A percentile compares a stretch with the other conserved stretches of the same genome.
These are phyloP conservation scores for Apiospora rasikravindrae DNA, from an alignment of 2,329 filamentous ascomycete genomes.

Conservation along the genomic window DNA sequence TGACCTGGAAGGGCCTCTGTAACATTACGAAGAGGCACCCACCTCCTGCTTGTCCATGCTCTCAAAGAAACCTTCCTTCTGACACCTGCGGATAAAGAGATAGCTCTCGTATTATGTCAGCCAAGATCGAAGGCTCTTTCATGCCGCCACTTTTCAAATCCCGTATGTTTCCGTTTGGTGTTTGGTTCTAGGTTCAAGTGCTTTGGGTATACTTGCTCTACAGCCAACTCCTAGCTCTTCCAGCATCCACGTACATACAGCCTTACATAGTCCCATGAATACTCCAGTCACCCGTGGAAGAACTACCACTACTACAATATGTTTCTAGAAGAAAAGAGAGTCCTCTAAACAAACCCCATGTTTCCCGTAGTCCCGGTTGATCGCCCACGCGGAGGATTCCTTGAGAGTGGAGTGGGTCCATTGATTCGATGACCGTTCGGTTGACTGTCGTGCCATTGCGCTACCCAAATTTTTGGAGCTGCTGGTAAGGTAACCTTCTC, in stretches of 20 bases:
- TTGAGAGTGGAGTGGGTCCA: conserved; percentile 6
- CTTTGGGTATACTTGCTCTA: not conserved
- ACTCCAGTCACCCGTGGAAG: too few species aligned
- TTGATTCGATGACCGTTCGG: conserved; percentile 13
- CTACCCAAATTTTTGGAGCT: conserved; percentile 11
- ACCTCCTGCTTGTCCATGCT: not conserved
- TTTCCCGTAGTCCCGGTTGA: conserved; percentile 28
- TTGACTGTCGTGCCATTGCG: conserved; percentile 15
- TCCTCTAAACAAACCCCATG: conserved; percentile 37
- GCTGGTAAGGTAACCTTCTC: conserved; percentile 15
- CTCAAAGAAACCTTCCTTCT: not conserved
- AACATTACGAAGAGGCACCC: not conserved
- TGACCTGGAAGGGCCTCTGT: not conserved
- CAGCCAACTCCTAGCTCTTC: not conserved
- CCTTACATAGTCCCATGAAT: not conserved
- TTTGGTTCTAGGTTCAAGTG: not conserved
- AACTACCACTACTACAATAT: not conserved
- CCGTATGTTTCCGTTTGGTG: not conserved
- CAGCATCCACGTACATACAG: not conserved
- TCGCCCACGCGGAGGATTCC: conserved; percentile 13
- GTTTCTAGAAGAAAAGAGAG: not conserved
- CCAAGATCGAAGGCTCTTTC: not conserved
- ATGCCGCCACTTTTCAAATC: not conserved
- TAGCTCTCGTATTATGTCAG: not conserved
- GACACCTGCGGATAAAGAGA: not conserved